phyloP scores from a whole-genome alignment of 495 filamentous ascomycete species.

The Articulospora tetracladia region DNA sequence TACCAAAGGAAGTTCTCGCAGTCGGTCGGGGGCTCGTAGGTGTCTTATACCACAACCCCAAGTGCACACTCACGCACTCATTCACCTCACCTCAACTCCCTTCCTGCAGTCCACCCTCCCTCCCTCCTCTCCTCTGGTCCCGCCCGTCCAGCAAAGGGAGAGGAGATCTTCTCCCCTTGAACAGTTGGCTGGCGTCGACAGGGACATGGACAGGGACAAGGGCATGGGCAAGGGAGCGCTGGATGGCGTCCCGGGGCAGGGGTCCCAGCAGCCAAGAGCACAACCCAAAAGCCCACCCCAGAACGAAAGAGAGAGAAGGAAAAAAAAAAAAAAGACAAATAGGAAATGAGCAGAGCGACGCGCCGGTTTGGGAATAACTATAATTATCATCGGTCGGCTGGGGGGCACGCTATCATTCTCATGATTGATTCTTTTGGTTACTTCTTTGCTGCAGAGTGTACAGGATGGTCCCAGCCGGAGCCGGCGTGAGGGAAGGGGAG shows the following conservation, averaged over 20 bases:
- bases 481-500: background rate
- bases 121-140: too few species aligned
- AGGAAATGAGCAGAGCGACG: conserved; percentile 16
- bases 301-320: too few species aligned
- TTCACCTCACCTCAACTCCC: too few species aligned
- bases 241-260: conserved; percentile 18
- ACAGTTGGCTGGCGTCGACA: background rate
- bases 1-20: conserved; percentile 8
- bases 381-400: background rate
- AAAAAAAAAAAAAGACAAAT: conserved; percentile 22
- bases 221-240: conserved; percentile 11
- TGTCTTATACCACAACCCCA: conserved; percentile 21
- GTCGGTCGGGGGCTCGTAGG: conserved; percentile 13
- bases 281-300: too few species aligned
- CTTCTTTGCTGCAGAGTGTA: conserved; percentile 1
- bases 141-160: conserved; percentile 13
- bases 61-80: too few species aligned
- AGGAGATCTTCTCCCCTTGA: conserved; percentile 5
- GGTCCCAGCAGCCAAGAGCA: too few species aligned
- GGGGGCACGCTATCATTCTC: background rate
- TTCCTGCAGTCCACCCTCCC: too few species aligned
- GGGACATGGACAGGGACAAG: background rate
- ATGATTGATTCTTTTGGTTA: background rate
- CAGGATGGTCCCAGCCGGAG: conserved; percentile 2
- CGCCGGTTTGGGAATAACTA: too few species aligned